Percentiles rank a stretch among this genome's conserved stretches.
phyloP scores from a whole-genome alignment of 2,329 filamentous ascomycete genomes.

The Dendrostoma leiphaemia region DNA sequence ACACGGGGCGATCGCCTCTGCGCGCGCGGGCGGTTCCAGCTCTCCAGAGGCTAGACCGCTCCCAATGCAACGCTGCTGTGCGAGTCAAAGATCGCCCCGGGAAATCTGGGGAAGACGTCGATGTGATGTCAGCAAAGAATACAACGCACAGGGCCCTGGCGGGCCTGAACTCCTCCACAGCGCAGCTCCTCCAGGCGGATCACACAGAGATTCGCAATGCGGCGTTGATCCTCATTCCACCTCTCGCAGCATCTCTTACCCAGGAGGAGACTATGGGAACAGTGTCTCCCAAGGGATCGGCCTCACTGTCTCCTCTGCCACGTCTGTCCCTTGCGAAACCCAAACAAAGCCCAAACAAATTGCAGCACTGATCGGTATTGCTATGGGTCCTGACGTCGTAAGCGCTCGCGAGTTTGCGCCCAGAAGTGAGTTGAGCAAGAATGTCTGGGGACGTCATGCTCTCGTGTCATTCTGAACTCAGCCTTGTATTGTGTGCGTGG shows the following conservation, averaged over 20 bases:
- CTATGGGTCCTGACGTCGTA: background rate
- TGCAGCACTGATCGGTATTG: no score
- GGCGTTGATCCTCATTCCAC: background rate
- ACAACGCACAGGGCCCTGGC: background rate
- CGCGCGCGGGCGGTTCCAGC: background rate
- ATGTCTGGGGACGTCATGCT: background rate
- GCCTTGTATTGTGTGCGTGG: background rate
- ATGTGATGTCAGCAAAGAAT: constrained; percentile 6
- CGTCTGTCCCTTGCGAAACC: background rate
- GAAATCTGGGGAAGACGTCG: constrained; percentile 11
- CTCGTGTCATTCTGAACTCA: no score
- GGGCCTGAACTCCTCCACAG: background rate
- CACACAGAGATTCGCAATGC: background rate
- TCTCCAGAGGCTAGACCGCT: background rate
- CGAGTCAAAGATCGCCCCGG: constrained; percentile 9
- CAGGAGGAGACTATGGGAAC: background rate
- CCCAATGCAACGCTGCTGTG: constrained; percentile 1
- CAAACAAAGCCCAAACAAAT: no score
- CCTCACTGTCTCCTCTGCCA: background rate
- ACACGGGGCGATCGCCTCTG: no score
- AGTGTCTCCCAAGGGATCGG: background rate
- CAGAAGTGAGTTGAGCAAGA: background rate
- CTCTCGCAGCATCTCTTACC: background rate
- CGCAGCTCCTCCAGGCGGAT: background rate
- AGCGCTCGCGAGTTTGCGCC: background rate